A percentile compares a stretch with the other conserved stretches of the same genome.
Conservation (phyloP, 371 early-diverging fungal species). For the Mortierella sp. region DNA sequence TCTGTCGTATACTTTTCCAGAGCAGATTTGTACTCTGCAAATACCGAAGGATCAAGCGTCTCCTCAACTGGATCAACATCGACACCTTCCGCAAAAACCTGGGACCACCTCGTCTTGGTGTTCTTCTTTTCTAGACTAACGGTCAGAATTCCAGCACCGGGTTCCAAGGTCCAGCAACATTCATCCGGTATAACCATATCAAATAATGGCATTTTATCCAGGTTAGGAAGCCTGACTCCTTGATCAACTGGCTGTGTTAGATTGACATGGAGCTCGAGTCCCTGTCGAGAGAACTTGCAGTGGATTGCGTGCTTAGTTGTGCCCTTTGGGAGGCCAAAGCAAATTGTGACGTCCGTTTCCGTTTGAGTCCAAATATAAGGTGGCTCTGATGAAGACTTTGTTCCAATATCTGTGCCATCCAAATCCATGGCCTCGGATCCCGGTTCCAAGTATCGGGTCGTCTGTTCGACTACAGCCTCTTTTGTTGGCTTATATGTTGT, state of each 20-base stretch:
- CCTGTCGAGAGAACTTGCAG: slow-evolving; percentile 65
- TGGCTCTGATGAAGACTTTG: slow-evolving; percentile 28
- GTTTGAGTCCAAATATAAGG: slow-evolving; percentile 85
- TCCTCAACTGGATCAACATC: slow-evolving; percentile 76
- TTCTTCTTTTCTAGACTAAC: slow-evolving; percentile 76
- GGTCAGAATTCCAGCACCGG: slow-evolving; percentile 65
- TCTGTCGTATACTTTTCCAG: slow-evolving; percentile 78
- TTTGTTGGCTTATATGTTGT: slow-evolving; percentile 38
- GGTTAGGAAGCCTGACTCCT: slow-evolving; percentile 43
- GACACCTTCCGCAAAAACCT: slow-evolving; percentile 74
- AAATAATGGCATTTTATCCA: slow-evolving; percentile 58
- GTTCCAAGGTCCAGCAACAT: slow-evolving; percentile 83
- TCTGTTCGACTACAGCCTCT: slow-evolving; percentile 39
- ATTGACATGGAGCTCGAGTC: slow-evolving; percentile 64
- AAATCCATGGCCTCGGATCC: slow-evolving; percentile 32
- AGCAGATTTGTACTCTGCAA: slow-evolving; percentile 69
- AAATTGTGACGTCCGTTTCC: slow-evolving; percentile 73
- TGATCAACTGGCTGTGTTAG: slow-evolving; percentile 25
- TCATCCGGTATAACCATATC: slow-evolving; percentile 71
- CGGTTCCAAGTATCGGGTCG: slow-evolving; percentile 49
- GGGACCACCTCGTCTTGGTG: slow-evolving; percentile 80
- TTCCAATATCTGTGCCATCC: slow-evolving; percentile 33
- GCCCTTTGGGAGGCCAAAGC: slow-evolving; percentile 66
- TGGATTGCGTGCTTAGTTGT: slow-evolving; percentile 67
- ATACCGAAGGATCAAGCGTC: slow-evolving; percentile 72